Evolutionary conservation across 2,329 filamentous ascomycete species (phyloP), one percentile per base, ranked within the genome.

Genomic region (Penicillium vulpinum): DNA sequence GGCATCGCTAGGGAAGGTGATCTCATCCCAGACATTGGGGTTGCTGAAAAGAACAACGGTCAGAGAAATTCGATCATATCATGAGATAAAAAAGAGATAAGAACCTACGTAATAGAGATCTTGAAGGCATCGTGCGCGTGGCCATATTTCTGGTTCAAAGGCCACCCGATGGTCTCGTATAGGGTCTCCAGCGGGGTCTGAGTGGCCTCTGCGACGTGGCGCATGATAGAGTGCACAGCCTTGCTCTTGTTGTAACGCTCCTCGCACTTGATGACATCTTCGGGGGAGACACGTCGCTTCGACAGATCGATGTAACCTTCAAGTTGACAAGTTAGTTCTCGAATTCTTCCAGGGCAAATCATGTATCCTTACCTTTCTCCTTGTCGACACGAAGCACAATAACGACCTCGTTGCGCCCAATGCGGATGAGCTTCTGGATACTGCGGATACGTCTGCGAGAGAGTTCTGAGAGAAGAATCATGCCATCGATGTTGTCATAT

Each of bases 201-300:
- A 41, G 92, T 96, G 85, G 97, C 97, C 81, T 99, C 92, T 66
- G 94, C 93, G 62, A 99, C 94, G 77, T 99, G 94, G 76, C 93
- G 89, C 90, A 99, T 93, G 78, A 99, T 97, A 53, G 91, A 95
- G 79, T 99, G 94, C 39, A 97, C 94, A 83, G 96, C 95, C 83
- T 99, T 99, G 82, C 91, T 91, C 88, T 99, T 99, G 86, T 99
- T 99, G 85, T 97, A 99, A 68, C 94, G 87, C 82, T 99, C 94
- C 76, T 99, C 94, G 76, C 95, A 99, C 81, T 97, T 97, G 68
- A 96, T 84, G 63, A 97, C 94, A 81, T 99, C 94, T 77, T 99
- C 94, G 43, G 94, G 90, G 41, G 92, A 97, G 58, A 99, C 94
- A 81, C 94, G 89, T 74, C 94, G 92, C 84, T 99, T 99, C 62